Base-by-base conservation (phyloP, 192 early-diverging fungal species). In the Allomyces javanicus region DNA sequence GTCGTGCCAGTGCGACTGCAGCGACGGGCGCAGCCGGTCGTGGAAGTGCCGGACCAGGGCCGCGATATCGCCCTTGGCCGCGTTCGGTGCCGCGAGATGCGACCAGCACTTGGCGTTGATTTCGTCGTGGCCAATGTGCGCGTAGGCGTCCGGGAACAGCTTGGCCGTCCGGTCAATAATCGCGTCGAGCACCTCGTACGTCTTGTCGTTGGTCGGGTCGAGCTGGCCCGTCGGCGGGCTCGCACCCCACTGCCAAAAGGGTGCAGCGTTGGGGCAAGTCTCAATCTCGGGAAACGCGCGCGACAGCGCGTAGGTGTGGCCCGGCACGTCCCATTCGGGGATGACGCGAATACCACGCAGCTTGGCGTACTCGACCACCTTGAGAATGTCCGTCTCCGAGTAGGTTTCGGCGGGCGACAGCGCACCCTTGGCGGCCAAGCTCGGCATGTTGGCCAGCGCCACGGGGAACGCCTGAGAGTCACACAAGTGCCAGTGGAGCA, bases 261-360 rank as follows among this genome's bases (percentile, higher is more conserved):
- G 86, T 74, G 81, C 83, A 62, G 74, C 75, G 55, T 82, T 79
- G 63, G 71, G 64, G 65, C 83, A 89, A 66, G 77, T 74, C 69
- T 83, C 76, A 33, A 83, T 67, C 63, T 83, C 76, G 17, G 86
- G 82, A 44, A 78, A 74, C 44, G 69, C 71, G 72, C 78, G 70
- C 12, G 75, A 72, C 9, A 85, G 55, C 72, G 77, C 71, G 61
- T 67, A 74, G n/a, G 82, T 85, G 69, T 94, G 88, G 3, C 86
- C 87, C 12, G 90, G 89, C 77, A 90, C 89, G 71, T 96, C 91
- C 65, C 93, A 81, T 72, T 96, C 93, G 3, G 91, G 91, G 66
- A 94, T 87, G 22, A 96, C 74, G n/a, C 93, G 82, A 63, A 94
- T 83, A n/a, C 88, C 89, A 25, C 86, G 82, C 45, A 74, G 78